A percentile compares a stretch with the other conserved stretches of the same genome.
phyloP scores from a whole-genome alignment of 176 grass and related monocot species.

The Chrysopogon serrulatus region DNA sequence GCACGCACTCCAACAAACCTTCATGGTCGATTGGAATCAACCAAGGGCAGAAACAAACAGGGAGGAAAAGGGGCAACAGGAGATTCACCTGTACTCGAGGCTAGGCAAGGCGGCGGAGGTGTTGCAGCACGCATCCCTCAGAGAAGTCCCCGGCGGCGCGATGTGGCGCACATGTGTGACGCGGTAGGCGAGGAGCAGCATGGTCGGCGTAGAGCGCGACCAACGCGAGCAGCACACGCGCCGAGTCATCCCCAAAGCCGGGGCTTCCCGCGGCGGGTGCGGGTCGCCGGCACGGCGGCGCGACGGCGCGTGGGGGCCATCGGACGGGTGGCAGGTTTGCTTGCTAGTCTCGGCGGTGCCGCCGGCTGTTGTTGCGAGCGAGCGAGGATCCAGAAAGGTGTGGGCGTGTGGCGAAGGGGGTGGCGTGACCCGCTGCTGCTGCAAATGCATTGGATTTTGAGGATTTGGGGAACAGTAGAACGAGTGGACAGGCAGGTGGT shows the following conservation, averaged over 20 bases:
- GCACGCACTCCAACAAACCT: neutral
- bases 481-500: no score
- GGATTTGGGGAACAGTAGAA: no score
- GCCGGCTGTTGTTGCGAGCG: neutral
- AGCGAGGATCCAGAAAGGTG: neutral
- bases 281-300: neutral
- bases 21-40: neutral
- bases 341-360: conserved; percentile 12
- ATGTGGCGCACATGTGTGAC: conserved; percentile 85
- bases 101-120: conserved; percentile 62
- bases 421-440: neutral
- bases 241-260: conserved; percentile 19
- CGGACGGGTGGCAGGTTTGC: neutral
- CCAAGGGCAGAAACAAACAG: neutral
- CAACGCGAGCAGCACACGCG: conserved; percentile 58
- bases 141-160: conserved; percentile 62
- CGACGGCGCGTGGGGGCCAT: conserved; percentile 17
- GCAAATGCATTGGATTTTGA: no score
- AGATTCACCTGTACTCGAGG: conserved; percentile 63
- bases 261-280: neutral
- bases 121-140: conserved; percentile 69
- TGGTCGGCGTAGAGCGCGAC: conserved; percentile 45
- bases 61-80: no score
- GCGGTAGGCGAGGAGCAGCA: conserved; percentile 53
- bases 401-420: neutral